phyloP scores from a whole-genome alignment of 2,329 filamentous ascomycete species.

The Penicillium sp. region DNA sequence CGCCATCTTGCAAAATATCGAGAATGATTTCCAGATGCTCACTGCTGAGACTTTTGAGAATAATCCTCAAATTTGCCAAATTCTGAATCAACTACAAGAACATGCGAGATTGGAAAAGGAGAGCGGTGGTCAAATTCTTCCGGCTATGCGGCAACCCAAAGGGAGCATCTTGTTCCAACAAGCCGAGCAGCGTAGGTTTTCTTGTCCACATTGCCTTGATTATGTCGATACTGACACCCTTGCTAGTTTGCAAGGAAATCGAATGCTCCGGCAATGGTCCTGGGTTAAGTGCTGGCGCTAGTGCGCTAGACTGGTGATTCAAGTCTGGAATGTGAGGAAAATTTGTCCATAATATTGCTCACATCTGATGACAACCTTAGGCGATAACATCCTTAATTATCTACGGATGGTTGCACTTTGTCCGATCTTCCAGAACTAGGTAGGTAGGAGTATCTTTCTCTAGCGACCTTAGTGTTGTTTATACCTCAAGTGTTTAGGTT shows the following conservation, averaged over 20 bases:
- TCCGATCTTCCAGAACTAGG: no score
- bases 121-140: constrained; percentile 22
- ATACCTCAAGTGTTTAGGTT: no score
- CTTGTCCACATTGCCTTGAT: no score
- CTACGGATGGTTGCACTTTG: no score
- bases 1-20: constrained; percentile 6
- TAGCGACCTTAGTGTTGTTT: no score
- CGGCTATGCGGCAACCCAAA: constrained; percentile 29
- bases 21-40: constrained; percentile 16
- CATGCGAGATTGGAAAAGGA: constrained; percentile 28
- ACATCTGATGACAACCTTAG: no score
- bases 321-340: no score
- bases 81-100: constrained; percentile 23
- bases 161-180: constrained; percentile 28
- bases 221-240: neutral
- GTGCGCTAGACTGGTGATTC: constrained; percentile 19
- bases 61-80: neutral
- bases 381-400: no score
- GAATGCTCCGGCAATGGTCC: constrained; percentile 18
- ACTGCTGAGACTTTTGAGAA: neutral
- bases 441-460: no score
- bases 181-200: constrained; percentile 30
- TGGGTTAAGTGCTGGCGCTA: neutral
- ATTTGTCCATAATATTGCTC: no score
- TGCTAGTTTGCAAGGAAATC: constrained; percentile 23